These are phyloP conservation scores for Podaxis sp. DNA, from an alignment of 768 basidiomycete species.

Conservation along the genomic window DNA sequence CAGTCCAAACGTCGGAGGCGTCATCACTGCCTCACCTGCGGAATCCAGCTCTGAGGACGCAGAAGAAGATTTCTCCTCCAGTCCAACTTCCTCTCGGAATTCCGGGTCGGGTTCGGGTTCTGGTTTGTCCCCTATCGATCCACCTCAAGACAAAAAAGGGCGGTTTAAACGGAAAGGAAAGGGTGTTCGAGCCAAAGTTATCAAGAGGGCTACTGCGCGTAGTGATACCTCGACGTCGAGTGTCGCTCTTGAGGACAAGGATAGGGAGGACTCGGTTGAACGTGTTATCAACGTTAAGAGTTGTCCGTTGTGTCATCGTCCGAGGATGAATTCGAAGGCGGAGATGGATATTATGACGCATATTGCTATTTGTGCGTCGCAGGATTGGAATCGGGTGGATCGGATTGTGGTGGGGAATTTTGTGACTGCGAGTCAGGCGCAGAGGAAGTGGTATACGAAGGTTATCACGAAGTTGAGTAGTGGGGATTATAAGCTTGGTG, in stretches of 20 bases:
- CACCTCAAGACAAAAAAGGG: conserved; percentile 13
- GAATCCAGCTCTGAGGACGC: conserved; percentile 17
- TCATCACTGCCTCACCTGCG: conserved; percentile 11
- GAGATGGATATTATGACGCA: conserved; percentile 97
- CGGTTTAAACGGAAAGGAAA: conserved; percentile 17
- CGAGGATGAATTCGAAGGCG: conserved; percentile 77
- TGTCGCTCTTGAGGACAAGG: background rate
- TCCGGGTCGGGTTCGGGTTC: background rate
- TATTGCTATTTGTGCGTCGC: conserved; percentile 91
- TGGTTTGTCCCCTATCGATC: conserved; percentile 14
- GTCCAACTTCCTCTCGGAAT: background rate
- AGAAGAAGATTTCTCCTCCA: conserved; percentile 11
- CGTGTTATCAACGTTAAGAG: conserved; percentile 93
- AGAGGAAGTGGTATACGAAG: conserved; percentile 96
- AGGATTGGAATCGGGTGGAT: conserved; percentile 89
- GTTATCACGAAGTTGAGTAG: conserved; percentile 81
- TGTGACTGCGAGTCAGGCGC: conserved; percentile 91
- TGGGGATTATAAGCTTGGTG: conserved; percentile 87
- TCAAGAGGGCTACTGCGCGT: background rate
- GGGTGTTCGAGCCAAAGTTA: conserved; percentile 13
- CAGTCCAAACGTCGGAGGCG: background rate
- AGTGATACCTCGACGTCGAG: conserved; percentile 5
- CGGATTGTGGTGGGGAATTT: conserved; percentile 91
- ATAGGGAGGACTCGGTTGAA: conserved; percentile 45
- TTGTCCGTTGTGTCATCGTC: conserved; percentile 91